Percentiles rank a stretch among this genome's conserved stretches.
Evolutionary conservation across 2,329 filamentous ascomycete genomes (phyloP).

Genomic region (Phyllosticta ampelicida): DNA sequence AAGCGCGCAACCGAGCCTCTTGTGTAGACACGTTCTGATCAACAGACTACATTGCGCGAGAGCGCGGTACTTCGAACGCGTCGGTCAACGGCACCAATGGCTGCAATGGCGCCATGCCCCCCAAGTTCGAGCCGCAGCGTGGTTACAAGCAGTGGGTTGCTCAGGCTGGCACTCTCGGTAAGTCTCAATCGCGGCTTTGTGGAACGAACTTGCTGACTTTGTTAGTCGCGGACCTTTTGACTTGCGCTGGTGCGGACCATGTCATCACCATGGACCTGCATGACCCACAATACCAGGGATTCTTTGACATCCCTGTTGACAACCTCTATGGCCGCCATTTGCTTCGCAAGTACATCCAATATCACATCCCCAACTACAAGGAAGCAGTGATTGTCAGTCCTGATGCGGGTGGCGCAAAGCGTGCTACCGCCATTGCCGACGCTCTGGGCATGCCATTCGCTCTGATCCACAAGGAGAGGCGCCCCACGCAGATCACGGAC

Average conservation of each 20-base stretch:
- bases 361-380: slow-evolving; percentile 73
- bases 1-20: slow-evolving; percentile 1
- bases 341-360: slow-evolving; percentile 58
- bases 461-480: slow-evolving; percentile 95
- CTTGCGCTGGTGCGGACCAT: slow-evolving; percentile 91
- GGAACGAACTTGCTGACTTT: neutral
- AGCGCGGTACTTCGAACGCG: slow-evolving; percentile 16
- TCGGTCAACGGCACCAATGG: slow-evolving; percentile 52
- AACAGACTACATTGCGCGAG: slow-evolving; percentile 12
- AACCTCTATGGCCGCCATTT: slow-evolving; percentile 83
- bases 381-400: slow-evolving; percentile 89
- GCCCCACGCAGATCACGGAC: slow-evolving; percentile 77
- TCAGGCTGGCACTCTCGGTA: slow-evolving; percentile 76
- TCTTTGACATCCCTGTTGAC: slow-evolving; percentile 97
- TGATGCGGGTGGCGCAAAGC: slow-evolving; percentile 92
- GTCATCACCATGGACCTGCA: slow-evolving; percentile 97
- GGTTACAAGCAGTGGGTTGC: slow-evolving; percentile 95
- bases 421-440: slow-evolving; percentile 90
- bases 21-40: slow-evolving; percentile 23
- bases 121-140: slow-evolving; percentile 1
- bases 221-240: slow-evolving; percentile 72
- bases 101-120: slow-evolving; percentile 30
- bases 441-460: slow-evolving; percentile 90
- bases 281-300: slow-evolving; percentile 94
- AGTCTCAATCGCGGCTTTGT: neutral